Percentiles rank a stretch among this genome's conserved stretches.
phyloP scores from a whole-genome alignment of 2,329 filamentous ascomycete species.

The Aulographum hederae region DNA sequence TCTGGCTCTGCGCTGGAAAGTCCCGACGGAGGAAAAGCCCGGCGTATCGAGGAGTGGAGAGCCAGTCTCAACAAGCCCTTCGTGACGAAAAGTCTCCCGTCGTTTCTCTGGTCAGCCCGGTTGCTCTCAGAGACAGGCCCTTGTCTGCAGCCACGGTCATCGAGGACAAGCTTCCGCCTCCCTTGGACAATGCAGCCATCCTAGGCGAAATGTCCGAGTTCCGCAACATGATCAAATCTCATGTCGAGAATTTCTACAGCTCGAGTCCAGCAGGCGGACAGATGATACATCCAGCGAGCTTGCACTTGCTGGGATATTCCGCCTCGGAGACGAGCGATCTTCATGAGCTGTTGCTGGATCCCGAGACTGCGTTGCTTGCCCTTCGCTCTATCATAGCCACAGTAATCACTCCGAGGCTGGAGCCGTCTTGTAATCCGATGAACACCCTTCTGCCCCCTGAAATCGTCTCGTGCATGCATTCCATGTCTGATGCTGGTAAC shows the following conservation, averaged over 20 bases:
- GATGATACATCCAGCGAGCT: no score
- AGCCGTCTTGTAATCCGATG: background rate
- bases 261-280: background rate
- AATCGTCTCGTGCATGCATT: background rate
- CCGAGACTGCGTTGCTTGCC: background rate
- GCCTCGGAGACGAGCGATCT: background rate
- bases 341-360: background rate
- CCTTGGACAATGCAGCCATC: background rate
- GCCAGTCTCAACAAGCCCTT: background rate
- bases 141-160: background rate
- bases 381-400: background rate
- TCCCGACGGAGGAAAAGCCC: no score
- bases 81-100: background rate
- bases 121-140: background rate
- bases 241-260: background rate
- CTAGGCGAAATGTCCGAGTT: background rate
- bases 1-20: background rate
- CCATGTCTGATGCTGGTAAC: background rate
- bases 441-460: background rate
- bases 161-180: background rate
- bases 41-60: background rate
- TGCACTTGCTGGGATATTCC: background rate
- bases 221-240: background rate
- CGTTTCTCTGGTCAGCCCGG: background rate
- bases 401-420: background rate